Evolutionary conservation across 1,284 basidiomycete genomes (phyloP).

Genomic region (Trametes versicolor): DNA sequence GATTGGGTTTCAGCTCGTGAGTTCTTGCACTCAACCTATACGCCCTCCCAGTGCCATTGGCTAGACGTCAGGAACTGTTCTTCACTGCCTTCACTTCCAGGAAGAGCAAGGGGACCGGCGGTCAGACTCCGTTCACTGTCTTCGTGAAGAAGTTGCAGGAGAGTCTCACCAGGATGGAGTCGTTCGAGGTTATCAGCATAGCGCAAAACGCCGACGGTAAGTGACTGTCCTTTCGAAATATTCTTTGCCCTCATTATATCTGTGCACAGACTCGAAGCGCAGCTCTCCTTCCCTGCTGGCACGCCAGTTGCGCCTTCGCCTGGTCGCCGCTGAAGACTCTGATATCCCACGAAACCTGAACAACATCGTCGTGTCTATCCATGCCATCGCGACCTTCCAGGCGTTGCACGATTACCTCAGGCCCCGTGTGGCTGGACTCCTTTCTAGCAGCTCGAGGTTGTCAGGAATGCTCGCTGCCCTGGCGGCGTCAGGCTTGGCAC

Average conservation of each 20-base stretch:
- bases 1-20: constrained; percentile 11
- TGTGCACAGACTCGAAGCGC: constrained; percentile 76
- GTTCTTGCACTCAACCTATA: neutral
- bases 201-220: constrained; percentile 79
- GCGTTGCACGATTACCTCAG: constrained; percentile 94
- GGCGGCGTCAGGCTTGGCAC: constrained; percentile 77
- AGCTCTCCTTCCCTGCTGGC: constrained; percentile 88
- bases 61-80: constrained; percentile 75
- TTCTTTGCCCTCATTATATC: constrained; percentile 4
- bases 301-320: constrained; percentile 87
- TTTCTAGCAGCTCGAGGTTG: constrained; percentile 73
- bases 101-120: constrained; percentile 51
- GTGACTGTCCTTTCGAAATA: constrained; percentile 33
- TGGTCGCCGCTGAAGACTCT: constrained; percentile 88
- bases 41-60: constrained; percentile 57
- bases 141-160: constrained; percentile 96
- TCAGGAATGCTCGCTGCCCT: constrained; percentile 93
- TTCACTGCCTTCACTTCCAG: constrained; percentile 78
- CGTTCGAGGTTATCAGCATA: constrained; percentile 93
- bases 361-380: constrained; percentile 94
- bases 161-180: constrained; percentile 91
- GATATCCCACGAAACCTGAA: constrained; percentile 87
- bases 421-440: constrained; percentile 85
- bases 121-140: constrained; percentile 76
- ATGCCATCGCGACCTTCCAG: constrained; percentile 96